Percentiles rank a stretch among this genome's conserved stretches.
Evolutionary conservation across 2,329 filamentous ascomycete genomes (phyloP).

Genomic region (Trichoderma citrinoviride): DNA sequence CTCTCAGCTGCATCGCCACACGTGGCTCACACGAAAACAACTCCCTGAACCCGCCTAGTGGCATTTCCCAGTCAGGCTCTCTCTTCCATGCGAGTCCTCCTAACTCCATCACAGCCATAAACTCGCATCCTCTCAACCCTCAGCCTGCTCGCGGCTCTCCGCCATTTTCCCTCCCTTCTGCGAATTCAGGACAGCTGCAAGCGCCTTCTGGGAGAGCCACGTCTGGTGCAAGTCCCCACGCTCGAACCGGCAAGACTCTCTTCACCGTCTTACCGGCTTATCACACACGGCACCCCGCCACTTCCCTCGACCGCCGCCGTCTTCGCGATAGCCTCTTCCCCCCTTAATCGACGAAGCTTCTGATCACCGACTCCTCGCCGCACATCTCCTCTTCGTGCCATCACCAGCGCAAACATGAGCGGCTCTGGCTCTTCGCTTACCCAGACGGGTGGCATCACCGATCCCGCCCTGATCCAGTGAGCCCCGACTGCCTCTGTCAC

Average conservation of each 20-base stretch:
- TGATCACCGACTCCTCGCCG: not conserved
- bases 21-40: conserved; percentile 23
- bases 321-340: conserved; percentile 14
- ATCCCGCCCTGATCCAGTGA: conserved; percentile 65
- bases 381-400: not conserved
- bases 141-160: conserved; percentile 14
- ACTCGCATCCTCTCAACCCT: conserved; percentile 22
- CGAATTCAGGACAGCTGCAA: conserved; percentile 11
- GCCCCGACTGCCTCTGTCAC: conserved; percentile 24
- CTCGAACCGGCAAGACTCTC: not conserved
- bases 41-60: conserved; percentile 25
- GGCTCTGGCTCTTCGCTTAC: conserved; percentile 34
- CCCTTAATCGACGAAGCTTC: not conserved
- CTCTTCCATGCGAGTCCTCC: conserved; percentile 35
- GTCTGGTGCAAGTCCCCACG: not conserved
- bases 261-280: conserved; percentile 21
- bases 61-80: conserved; percentile 33
- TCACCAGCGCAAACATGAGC: conserved; percentile 34
- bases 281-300: conserved; percentile 18
- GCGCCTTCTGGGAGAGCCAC: not conserved
- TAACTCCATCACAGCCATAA: conserved; percentile 30
- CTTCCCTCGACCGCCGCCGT: not conserved
- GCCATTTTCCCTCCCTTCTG: not conserved
- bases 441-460: conserved; percentile 59
- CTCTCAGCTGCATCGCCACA: conserved; percentile 19